Conservation (phyloP, 495 filamentous ascomycete species). For the Penicillium atrosanguineum region DNA sequence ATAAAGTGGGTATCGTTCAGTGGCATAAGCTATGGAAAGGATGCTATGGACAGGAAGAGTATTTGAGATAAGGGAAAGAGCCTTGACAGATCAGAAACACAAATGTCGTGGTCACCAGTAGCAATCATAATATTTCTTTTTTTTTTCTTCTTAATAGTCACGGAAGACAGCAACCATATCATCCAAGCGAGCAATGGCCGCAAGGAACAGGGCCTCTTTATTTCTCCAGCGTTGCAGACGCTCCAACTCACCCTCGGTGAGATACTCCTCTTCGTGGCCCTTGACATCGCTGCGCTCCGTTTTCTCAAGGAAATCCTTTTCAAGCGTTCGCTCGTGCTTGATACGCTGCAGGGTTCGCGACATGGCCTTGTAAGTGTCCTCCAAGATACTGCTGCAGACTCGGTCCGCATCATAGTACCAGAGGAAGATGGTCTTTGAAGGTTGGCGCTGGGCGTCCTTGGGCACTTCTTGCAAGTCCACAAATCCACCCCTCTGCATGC, state of each 20-base stretch:
- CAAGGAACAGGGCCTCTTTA: conserved; percentile 71
- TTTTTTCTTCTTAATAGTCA: conserved; percentile 65
- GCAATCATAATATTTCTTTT: background rate
- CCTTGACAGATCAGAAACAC: too few relatives aligned
- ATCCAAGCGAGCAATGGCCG: conserved; percentile 76
- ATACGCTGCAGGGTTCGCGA: conserved; percentile 76
- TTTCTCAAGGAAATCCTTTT: conserved; percentile 67
- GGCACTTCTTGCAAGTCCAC: conserved; percentile 92
- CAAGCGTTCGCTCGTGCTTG: conserved; percentile 64
- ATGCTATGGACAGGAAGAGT: background rate
- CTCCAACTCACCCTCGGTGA: conserved; percentile 65
- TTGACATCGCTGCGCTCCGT: conserved; percentile 79
- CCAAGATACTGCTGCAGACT: conserved; percentile 60
- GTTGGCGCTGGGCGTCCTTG: conserved; percentile 71
- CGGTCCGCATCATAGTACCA: conserved; percentile 85
- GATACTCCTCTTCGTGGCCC: conserved; percentile 72
- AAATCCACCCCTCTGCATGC: conserved; percentile 78
- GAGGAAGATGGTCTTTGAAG: conserved; percentile 77
- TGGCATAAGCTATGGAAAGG: background rate
- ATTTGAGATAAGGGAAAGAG: background rate
- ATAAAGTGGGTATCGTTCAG: background rate
- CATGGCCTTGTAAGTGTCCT: conserved; percentile 86
- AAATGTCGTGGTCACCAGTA: background rate
- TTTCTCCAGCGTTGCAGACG: conserved; percentile 64
- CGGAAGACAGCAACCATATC: conserved; percentile 77